Evolutionary conservation across 225 moss, liverwort and hornwort species (phyloP).

Genomic region (Antitrichia curtipendula): DNA sequence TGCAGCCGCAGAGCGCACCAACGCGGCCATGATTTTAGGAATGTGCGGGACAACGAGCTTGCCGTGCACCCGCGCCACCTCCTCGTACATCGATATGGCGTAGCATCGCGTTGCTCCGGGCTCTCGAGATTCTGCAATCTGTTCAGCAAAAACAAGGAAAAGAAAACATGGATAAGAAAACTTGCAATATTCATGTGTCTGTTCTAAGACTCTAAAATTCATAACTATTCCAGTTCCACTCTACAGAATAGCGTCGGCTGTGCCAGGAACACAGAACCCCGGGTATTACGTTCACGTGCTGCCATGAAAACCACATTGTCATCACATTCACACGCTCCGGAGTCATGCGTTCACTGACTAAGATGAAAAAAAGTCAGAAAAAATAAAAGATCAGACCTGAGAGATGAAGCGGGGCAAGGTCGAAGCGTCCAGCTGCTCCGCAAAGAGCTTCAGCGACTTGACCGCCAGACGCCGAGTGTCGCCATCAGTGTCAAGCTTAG

Average conservation of each 20-base stretch:
- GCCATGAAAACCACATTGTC: background rate
- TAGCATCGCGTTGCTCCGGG: constrained; percentile 43
- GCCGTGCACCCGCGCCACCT: constrained; percentile 71
- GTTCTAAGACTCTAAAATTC: background rate
- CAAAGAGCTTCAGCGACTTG: constrained; percentile 54
- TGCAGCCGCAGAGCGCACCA: constrained; percentile 44
- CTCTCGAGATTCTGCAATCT: constrained; percentile 72
- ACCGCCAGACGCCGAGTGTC: constrained; percentile 62
- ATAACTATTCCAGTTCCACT: too few species aligned
- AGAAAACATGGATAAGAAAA: background rate
- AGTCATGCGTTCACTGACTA: background rate
- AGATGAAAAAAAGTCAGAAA: background rate
- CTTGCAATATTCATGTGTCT: background rate
- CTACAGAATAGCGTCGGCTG: background rate
- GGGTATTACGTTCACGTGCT: background rate
- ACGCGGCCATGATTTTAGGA: constrained; percentile 48
- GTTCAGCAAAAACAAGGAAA: background rate
- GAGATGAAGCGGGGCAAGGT: constrained; percentile 67
- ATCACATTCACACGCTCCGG: background rate
- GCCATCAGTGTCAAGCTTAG: constrained; percentile 60
- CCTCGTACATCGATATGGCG: constrained; percentile 64
- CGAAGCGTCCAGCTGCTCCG: constrained; percentile 63
- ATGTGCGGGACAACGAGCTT: constrained; percentile 66
- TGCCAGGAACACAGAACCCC: background rate
- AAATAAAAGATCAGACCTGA: constrained; percentile 27